Conservation (phyloP, 352 stramenopile genomes). For the Phytophthora boehmeriae region DNA sequence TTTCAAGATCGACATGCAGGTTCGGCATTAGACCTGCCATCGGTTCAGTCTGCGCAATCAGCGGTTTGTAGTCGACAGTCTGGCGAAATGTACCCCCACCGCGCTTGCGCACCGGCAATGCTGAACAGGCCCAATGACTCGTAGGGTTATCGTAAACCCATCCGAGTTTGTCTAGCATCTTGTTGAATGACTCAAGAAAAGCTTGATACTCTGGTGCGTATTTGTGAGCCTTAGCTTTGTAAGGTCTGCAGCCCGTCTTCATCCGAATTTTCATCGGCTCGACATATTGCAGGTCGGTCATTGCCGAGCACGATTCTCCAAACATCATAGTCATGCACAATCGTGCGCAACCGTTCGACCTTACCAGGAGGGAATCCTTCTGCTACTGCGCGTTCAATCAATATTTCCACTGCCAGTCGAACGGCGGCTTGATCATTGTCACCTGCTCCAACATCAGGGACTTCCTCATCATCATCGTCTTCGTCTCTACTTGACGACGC, state of each 20-base stretch:
- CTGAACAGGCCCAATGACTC: slow-evolving; percentile 17
- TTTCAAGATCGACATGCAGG: slow-evolving; percentile 9
- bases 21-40: slow-evolving; percentile 14
- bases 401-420: slow-evolving; percentile 4
- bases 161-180: slow-evolving; percentile 12
- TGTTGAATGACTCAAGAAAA: slow-evolving; percentile 25
- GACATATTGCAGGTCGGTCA: slow-evolving; percentile 22
- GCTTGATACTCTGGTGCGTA: slow-evolving; percentile 14
- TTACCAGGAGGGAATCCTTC: slow-evolving; percentile 15
- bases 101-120: slow-evolving; percentile 7
- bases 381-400: slow-evolving; percentile 5
- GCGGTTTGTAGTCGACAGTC: slow-evolving; percentile 15
- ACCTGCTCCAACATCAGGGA: not conserved
- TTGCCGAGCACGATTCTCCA: slow-evolving; percentile 13
- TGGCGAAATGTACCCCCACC: slow-evolving; percentile 3
- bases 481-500: slow-evolving; percentile 3
- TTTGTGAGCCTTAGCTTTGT: slow-evolving; percentile 8
- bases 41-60: slow-evolving; percentile 6
- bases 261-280: slow-evolving; percentile 11
- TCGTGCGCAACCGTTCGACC: slow-evolving; percentile 9
- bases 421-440: not conserved
- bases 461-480: slow-evolving; percentile 14
- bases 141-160: slow-evolving; percentile 19
- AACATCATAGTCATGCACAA: slow-evolving; percentile 8
- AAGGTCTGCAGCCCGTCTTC: slow-evolving; percentile 7